Conservation (phyloP, 176 grass and related monocot genomes). For the Carex pumila region DNA sequence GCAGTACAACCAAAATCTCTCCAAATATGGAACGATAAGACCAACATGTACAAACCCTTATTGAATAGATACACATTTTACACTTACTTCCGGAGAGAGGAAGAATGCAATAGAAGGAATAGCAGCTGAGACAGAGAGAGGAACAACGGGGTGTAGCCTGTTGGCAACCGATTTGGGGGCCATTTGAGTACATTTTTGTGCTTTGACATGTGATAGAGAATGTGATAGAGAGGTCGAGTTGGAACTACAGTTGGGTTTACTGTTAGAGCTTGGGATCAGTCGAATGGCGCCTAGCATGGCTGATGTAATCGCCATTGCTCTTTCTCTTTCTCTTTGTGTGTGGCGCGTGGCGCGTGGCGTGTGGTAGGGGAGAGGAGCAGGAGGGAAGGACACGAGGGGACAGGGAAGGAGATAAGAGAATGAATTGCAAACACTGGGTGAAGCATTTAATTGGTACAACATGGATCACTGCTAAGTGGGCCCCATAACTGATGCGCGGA, state of each 20-base stretch:
- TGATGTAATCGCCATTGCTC: constrained; percentile 8
- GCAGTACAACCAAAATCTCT: neutral
- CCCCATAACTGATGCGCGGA: neutral
- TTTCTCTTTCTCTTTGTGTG: neutral
- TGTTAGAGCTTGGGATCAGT: neutral
- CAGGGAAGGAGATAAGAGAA: constrained; percentile 1
- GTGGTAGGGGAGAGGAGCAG: neutral
- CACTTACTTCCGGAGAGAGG: constrained; percentile 4
- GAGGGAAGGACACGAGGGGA: neutral
- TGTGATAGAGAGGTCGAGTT: neutral
- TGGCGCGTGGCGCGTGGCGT: neutral
- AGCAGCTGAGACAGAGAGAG: constrained; percentile 2
- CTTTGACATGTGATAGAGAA: neutral
- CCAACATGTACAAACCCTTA: neutral
- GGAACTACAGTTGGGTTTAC: neutral
- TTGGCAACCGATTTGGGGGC: neutral
- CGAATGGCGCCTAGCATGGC: constrained; percentile 15
- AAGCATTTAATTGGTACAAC: neutral
- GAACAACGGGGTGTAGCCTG: neutral
- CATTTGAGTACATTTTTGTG: constrained; percentile 16
- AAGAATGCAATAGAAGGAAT: constrained; percentile 11
- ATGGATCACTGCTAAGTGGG: neutral
- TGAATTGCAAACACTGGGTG: neutral
- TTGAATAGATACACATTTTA: neutral
- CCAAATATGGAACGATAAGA: neutral